phyloP scores from a whole-genome alignment of 805 yeast species.

The Kregervanrija fluxuum region DNA sequence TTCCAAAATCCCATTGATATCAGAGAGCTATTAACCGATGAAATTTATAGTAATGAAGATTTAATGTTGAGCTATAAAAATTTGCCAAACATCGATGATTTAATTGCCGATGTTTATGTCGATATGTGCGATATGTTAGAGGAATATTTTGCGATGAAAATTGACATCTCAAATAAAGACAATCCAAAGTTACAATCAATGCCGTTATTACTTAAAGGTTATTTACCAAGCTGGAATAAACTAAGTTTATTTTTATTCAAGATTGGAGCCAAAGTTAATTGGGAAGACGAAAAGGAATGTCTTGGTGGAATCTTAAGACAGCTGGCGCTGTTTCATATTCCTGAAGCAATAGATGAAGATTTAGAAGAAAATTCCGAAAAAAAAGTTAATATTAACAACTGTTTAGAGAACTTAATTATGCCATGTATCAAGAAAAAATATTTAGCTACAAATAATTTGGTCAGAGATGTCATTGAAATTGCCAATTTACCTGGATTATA shows the following conservation, averaged over 20 bases:
- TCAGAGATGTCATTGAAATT: conserved; percentile 62
- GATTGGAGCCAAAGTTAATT: conserved; percentile 52
- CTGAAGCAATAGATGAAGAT: conserved; percentile 18
- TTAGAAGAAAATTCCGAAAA: conserved; percentile 20
- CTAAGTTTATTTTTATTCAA: conserved; percentile 61
- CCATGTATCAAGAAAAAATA: conserved; percentile 59
- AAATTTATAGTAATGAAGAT: conserved; percentile 26
- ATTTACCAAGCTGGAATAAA: conserved; percentile 56
- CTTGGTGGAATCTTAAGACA: conserved; percentile 58
- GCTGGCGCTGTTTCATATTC: conserved; percentile 58
- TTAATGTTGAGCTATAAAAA: conserved; percentile 5
- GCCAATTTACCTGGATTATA: conserved; percentile 91
- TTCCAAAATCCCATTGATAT: conserved; percentile 30
- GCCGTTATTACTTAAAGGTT: conserved; percentile 63
- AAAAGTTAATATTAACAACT: conserved; percentile 22
- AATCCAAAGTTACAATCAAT: conserved; percentile 38
- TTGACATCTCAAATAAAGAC: conserved; percentile 28
- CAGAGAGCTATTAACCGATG: conserved; percentile 28
- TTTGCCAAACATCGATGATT: conserved; percentile 11
- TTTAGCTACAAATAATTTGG: conserved; percentile 51
- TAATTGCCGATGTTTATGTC: conserved; percentile 8
- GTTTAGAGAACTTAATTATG: conserved; percentile 53
- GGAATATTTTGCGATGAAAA: conserved; percentile 65
- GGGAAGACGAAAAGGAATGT: conserved; percentile 64
- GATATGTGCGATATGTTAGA: conserved; percentile 68